phyloP scores from a whole-genome alignment of 306 rosid species.

The Trifolium repens region DNA sequence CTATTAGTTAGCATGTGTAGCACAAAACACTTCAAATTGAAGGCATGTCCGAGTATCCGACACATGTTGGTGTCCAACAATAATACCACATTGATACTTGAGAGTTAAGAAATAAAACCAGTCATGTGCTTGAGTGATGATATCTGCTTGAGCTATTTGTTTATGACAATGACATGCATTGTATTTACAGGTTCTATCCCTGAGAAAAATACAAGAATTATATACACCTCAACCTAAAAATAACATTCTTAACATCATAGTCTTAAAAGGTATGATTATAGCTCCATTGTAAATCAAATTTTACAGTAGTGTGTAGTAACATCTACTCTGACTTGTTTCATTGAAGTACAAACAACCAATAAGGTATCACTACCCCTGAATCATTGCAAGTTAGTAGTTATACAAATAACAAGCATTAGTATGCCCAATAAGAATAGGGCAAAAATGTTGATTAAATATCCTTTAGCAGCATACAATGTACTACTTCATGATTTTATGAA shows the following conservation, averaged over 20 bases:
- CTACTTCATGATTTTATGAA: conserved; percentile 24
- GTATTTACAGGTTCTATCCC: neutral
- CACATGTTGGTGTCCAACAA: neutral
- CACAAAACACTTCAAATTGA: neutral
- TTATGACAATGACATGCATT: conserved; percentile 13
- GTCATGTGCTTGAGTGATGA: neutral
- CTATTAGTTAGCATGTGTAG: neutral
- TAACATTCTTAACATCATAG: neutral
- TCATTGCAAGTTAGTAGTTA: conserved; percentile 34
- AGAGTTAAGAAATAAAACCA: neutral
- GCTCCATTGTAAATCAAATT: conserved; percentile 37
- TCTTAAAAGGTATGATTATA: conserved; percentile 32
- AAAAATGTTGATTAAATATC: conserved; percentile 23
- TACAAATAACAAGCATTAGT: conserved; percentile 38
- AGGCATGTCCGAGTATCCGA: neutral
- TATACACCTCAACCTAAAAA: conserved; percentile 6
- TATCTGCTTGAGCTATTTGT: conserved; percentile 1
- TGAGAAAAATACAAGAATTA: neutral
- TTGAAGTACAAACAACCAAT: conserved; percentile 21
- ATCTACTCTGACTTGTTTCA: conserved; percentile 33
- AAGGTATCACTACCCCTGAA: conserved; percentile 30
- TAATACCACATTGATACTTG: neutral
- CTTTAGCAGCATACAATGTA: conserved; percentile 26
- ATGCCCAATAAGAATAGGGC: conserved; percentile 29
- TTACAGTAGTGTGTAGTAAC: conserved; percentile 32